A percentile compares a stretch with the other conserved stretches of the same genome.
Evolutionary conservation across 805 yeast species (phyloP).

Genomic region (Starmera dryadoides): DNA sequence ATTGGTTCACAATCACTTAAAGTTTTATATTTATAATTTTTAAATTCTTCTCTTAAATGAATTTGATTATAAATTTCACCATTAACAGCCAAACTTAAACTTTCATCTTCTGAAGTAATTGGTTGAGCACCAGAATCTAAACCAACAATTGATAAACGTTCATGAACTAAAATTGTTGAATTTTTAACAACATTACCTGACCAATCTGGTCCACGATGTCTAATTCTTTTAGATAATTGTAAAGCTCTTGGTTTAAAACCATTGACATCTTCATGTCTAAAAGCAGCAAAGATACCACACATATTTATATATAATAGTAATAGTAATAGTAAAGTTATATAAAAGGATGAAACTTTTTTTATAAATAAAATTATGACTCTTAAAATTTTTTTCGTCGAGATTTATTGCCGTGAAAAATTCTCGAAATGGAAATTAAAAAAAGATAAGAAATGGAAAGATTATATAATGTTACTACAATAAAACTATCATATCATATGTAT

Average conservation of each 20-base stretch:
- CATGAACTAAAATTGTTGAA: slow-evolving; percentile 83
- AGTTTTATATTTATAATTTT: slow-evolving; percentile 73
- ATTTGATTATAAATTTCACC: slow-evolving; percentile 99
- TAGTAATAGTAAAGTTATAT: not conserved
- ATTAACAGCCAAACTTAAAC: slow-evolving; percentile 77
- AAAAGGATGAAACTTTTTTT: not conserved
- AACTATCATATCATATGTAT: too few relatives aligned
- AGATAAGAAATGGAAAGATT: too few relatives aligned
- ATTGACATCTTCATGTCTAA: slow-evolving; percentile 71
- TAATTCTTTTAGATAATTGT: slow-evolving; percentile 82
- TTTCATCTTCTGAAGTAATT: slow-evolving; percentile 70
- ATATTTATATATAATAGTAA: slow-evolving; percentile 34
- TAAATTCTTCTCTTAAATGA: slow-evolving; percentile 68
- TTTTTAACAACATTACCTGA: slow-evolving; percentile 79
- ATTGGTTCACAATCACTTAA: slow-evolving; percentile 96
- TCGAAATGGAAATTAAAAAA: too few relatives aligned
- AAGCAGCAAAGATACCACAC: slow-evolving; percentile 99
- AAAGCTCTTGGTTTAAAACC: slow-evolving; percentile 82
- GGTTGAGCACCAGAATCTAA: slow-evolving; percentile 98
- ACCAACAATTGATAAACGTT: slow-evolving; percentile 96
- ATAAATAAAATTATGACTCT: not conserved
- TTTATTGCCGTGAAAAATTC: too few relatives aligned
- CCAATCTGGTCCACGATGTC: slow-evolving; percentile 99
- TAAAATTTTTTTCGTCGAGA: too few relatives aligned
- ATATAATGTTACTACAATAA: too few relatives aligned